Base-by-base conservation (phyloP, 768 basidiomycete species). In the Trametes cubensis region DNA sequence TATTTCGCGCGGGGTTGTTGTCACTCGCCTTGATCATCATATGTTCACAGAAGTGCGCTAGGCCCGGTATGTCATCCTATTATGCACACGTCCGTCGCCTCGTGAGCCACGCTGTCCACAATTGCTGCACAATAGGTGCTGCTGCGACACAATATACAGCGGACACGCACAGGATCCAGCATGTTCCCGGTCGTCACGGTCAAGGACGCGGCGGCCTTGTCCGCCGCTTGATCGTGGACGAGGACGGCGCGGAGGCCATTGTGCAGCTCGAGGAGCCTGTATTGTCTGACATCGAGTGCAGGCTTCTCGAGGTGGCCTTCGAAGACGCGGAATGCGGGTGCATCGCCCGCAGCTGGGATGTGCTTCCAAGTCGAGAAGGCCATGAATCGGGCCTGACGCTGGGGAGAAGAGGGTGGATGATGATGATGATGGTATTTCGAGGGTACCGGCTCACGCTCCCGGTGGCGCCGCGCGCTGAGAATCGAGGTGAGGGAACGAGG, bases 171-270 rank as follows among this genome's bases (percentile, higher is more conserved):
- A 6, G 83, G 83, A 72, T 85, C 84, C 42, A 74, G 74, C 60
- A 84, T 70, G 69, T 81, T 76, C 1, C 84, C 84, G 6, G 81
- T 80, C 38, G 79, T 76, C 26, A 85, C 79, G 63, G 78, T 75
- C 71, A 85, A 72, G 48, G 77, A 77, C 1, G 83, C 83, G 4
- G 82, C 80, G 0, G 80, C 77, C 70, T 83, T 84, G 72, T 85
- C 84, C 6, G 82, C 76, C 39, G 70, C 72, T 0, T 72, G 68
- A 66, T 85, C 84, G 49, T 72, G 73, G n/a, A 85, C 74, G 28
- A 85, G 69, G n/a, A 83, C 67, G 7, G 76, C 80, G 58, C 79
- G 77, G 26, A 85, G 70, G n/a, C 81, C 80, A 64, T 85, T 85
- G 6, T 72, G 66, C 6, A 85, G 74, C 23, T 74, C 68, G 57